These are phyloP conservation scores for Zostera marina DNA, from an alignment of 116 monocot genomes.

Conservation along the genomic window DNA sequence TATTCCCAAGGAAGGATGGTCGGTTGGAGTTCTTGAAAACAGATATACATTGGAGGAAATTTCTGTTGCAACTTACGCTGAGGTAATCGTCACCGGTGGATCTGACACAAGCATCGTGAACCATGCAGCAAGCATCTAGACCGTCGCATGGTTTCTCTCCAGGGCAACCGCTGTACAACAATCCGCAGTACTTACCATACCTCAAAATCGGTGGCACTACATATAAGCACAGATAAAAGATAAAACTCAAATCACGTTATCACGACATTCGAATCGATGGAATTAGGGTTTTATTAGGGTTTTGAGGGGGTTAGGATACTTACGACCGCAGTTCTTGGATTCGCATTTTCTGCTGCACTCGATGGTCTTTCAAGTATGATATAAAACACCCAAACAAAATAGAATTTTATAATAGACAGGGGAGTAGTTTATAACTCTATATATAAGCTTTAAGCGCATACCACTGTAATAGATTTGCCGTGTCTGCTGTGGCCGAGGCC, in stretches of 20 bases:
- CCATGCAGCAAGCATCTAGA: conserved; percentile 74
- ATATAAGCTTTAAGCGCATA: no score
- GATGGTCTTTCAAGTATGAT: conserved; percentile 2
- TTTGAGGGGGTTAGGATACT: no score
- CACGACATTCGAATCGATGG: no score
- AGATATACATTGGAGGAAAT: conserved; percentile 48
- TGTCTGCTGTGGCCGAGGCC: conserved; percentile 28
- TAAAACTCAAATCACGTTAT: no score
- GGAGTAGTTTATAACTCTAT: no score
- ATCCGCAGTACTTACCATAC: conserved; percentile 91
- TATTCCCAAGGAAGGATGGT: conserved; percentile 39
- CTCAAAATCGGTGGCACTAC: conserved; percentile 69
- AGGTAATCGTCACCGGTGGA: conserved; percentile 52
- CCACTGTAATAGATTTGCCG: conserved; percentile 13
- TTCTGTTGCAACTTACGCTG: conserved; percentile 45
- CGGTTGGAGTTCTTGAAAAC: conserved; percentile 24
- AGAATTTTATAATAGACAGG: neutral
- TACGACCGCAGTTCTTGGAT: conserved; percentile 44
- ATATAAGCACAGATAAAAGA: no score
- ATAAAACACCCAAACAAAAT: neutral
- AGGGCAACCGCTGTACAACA: conserved; percentile 86
- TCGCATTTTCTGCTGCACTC: conserved; percentile 75
- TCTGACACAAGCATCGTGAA: conserved; percentile 63
- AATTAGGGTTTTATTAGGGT: no score
- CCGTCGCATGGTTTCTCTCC: conserved; percentile 86